Evolutionary conservation across 2,329 filamentous ascomycete species (phyloP).

Genomic region (Orbilia blumenaviensis): DNA sequence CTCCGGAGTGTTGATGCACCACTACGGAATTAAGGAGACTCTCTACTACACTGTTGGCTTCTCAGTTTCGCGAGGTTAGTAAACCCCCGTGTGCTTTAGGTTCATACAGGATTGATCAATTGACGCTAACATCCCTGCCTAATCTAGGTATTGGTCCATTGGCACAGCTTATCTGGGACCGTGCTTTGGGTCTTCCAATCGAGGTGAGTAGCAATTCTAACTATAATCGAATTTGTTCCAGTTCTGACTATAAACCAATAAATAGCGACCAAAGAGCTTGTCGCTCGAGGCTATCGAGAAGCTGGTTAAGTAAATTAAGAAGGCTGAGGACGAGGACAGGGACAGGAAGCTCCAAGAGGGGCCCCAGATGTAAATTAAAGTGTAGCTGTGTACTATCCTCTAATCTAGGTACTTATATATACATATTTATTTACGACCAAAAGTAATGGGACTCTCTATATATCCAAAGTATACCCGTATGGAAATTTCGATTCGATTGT

Average conservation of each 20-base stretch:
- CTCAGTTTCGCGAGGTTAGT: slow-evolving; percentile 70
- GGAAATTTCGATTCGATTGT: background rate
- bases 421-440: background rate
- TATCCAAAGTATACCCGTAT: background rate
- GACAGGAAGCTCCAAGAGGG: background rate
- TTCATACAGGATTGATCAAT: no score
- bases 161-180: slow-evolving; percentile 95
- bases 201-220: slow-evolving; percentile 65
- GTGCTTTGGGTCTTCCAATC: slow-evolving; percentile 90
- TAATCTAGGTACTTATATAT: background rate
- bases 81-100: no score
- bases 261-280: slow-evolving; percentile 85
- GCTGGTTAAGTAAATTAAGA: slow-evolving; percentile 61
- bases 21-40: slow-evolving; percentile 94
- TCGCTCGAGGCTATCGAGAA: slow-evolving; percentile 87
- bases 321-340: background rate
- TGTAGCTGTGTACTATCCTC: no score
- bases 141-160: slow-evolving; percentile 74
- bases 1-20: slow-evolving; percentile 94
- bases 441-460: slow-evolving; percentile 1
- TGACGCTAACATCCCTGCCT: slow-evolving; percentile 64
- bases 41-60: slow-evolving; percentile 88
- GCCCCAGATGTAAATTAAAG: slow-evolving; percentile 23
- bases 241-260: background rate
- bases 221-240: background rate